Conservation (phyloP, 2,329 filamentous ascomycete species). For the Neofusicoccum cordaticola region DNA sequence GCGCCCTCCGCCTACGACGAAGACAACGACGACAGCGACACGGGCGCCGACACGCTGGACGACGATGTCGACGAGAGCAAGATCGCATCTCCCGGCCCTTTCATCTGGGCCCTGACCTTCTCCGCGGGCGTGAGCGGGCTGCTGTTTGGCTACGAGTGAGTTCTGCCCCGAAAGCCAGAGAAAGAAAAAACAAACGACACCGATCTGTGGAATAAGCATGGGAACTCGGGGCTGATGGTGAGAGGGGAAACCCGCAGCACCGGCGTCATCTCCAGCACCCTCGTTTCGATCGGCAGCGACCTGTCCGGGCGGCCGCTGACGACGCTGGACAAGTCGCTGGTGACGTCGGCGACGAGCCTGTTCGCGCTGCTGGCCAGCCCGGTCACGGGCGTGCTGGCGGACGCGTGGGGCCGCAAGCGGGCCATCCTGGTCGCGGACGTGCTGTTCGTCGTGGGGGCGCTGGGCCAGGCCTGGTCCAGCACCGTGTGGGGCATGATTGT, state of each 20-base stretch:
- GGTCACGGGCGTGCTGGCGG: slow-evolving; percentile 58
- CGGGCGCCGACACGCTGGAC: slow-evolving; percentile 20
- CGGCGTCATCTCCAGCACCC: slow-evolving; percentile 60
- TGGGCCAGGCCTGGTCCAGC: slow-evolving; percentile 29
- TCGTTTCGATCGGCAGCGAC: slow-evolving; percentile 55
- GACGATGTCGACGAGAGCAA: slow-evolving; percentile 30
- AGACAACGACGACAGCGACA: slow-evolving; percentile 1
- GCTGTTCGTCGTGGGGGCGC: slow-evolving; percentile 42
- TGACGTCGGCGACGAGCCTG: slow-evolving; percentile 57
- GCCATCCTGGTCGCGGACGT: slow-evolving; percentile 65
- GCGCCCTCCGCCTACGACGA: neutral
- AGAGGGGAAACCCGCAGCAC: slow-evolving; percentile 38
- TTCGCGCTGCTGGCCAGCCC: slow-evolving; percentile 58
- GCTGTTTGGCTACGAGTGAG: slow-evolving; percentile 60
- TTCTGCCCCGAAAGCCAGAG: neutral
- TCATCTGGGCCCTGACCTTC: slow-evolving; percentile 57
- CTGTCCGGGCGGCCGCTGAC: slow-evolving; percentile 49
- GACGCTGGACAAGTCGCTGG: slow-evolving; percentile 57
- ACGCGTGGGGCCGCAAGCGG: slow-evolving; percentile 77
- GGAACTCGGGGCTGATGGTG: no score
- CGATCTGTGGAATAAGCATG: no score
- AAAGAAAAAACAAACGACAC: no score
- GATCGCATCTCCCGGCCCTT: slow-evolving; percentile 33
- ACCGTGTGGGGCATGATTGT: slow-evolving; percentile 28
- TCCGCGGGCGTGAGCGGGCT: slow-evolving; percentile 58